Percentiles rank a stretch among this genome's conserved stretches.
Evolutionary conservation across 1,284 basidiomycete genomes (phyloP).

Genomic region (Tilletia setariae): DNA sequence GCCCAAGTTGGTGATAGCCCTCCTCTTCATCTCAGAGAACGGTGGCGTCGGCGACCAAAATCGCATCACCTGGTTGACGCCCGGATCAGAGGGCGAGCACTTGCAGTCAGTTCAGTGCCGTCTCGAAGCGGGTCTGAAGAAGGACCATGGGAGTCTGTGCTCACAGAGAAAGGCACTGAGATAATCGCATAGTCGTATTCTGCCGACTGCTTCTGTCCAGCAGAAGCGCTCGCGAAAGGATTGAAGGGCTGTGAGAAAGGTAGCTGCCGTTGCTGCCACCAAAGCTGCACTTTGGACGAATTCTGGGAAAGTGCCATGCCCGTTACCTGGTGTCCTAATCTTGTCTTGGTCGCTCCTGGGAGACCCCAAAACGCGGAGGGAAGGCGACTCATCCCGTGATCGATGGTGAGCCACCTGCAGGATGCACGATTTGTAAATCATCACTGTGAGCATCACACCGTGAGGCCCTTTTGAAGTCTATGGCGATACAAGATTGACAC

Average conservation of each 20-base stretch:
- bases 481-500: neutral
- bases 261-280: too few relatives aligned
- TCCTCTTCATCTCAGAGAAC: too few relatives aligned
- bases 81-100: conserved; percentile 24
- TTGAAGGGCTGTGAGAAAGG: too few relatives aligned
- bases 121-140: too few relatives aligned
- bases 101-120: neutral
- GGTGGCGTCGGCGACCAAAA: too few relatives aligned
- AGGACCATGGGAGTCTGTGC: too few relatives aligned
- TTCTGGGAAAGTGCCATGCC: neutral
- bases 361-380: conserved; percentile 27
- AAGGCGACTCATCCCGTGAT: conserved; percentile 33
- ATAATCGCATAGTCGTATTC: conserved; percentile 39
- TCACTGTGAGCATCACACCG: too few relatives aligned
- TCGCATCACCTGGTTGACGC: neutral
- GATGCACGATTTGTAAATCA: neutral
- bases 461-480: too few relatives aligned
- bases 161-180: conserved; percentile 38
- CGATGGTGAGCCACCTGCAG: conserved; percentile 32
- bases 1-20: too few relatives aligned
- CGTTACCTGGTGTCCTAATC: neutral
- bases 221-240: too few relatives aligned
- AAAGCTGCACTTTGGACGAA: too few relatives aligned
- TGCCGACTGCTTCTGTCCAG: conserved; percentile 11
- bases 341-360: neutral